Percentiles rank a stretch among this genome's conserved stretches.
Evolutionary conservation across 228 moss, liverwort and hornwort species (phyloP).

Genomic region (Sphagnum fallax): DNA sequence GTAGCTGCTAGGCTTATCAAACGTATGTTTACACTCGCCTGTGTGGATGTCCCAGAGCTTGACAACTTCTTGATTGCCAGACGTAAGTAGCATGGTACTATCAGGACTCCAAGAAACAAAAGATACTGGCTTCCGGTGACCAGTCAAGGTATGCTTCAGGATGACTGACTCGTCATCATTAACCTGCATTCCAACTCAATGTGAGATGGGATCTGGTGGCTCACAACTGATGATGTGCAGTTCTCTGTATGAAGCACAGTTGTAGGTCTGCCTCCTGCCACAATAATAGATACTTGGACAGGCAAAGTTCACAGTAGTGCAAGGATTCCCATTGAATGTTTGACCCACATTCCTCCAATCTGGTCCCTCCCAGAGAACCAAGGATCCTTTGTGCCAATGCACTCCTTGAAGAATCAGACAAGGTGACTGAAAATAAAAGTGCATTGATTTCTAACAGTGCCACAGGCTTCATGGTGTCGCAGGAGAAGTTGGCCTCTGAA

Average conservation of each 20-base stretch:
- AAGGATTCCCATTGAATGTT: background rate
- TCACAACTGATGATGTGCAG: too few species aligned
- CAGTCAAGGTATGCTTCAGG: slow-evolving; percentile 66
- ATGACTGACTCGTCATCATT: slow-evolving; percentile 62
- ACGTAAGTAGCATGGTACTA: slow-evolving; percentile 87
- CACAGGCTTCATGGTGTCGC: too few species aligned
- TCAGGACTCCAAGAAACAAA: slow-evolving; percentile 99
- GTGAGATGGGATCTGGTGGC: too few species aligned
- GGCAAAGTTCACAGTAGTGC: background rate
- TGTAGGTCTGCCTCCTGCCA: background rate
- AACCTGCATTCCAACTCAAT: slow-evolving; percentile 42
- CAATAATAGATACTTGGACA: background rate
- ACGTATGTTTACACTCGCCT: slow-evolving; percentile 93
- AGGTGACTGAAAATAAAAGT: too few species aligned
- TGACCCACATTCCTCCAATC: too few species aligned
- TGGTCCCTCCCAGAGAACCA: background rate
- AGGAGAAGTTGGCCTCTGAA: too few species aligned
- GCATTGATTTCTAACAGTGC: too few species aligned
- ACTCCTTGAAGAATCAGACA: background rate
- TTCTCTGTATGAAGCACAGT: too few species aligned
- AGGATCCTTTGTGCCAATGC: background rate
- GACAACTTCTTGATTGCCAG: slow-evolving; percentile 91
- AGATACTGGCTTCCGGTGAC: slow-evolving; percentile 83
- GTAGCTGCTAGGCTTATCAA: slow-evolving; percentile 70
- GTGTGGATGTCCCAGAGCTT: slow-evolving; percentile 89